Conservation (phyloP, 2,329 filamentous ascomycete genomes). For the Rhytidhysteron rufulum region DNA sequence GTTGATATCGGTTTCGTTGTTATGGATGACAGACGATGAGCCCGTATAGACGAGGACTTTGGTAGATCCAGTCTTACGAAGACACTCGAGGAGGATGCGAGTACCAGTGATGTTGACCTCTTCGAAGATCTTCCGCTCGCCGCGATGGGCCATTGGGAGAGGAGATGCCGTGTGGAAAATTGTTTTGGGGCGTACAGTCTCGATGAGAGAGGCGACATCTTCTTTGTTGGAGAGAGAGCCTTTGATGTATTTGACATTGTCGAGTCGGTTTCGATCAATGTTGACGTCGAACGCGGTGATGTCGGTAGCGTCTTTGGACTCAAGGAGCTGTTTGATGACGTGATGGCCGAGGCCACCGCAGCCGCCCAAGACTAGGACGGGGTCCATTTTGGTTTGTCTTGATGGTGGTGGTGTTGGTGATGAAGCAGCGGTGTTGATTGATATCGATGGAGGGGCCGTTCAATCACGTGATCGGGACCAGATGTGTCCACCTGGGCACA, state of each 20-base stretch:
- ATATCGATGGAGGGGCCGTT: no score
- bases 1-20: slow-evolving; percentile 10
- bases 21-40: slow-evolving; percentile 15
- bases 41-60: slow-evolving; percentile 17
- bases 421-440: no score
- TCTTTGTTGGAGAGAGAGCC: neutral
- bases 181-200: neutral
- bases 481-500: no score
- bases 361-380: slow-evolving; percentile 15
- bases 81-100: slow-evolving; percentile 6
- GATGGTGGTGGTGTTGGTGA: no score
- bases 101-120: slow-evolving; percentile 7
- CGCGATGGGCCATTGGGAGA: neutral
- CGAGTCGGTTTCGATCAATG: neutral
- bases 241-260: slow-evolving; percentile 1
- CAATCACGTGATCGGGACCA: no score
- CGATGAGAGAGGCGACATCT: neutral
- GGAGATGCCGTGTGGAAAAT: slow-evolving; percentile 5
- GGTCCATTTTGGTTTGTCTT: no score
- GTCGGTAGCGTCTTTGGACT: slow-evolving; percentile 2
- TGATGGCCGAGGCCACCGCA: slow-evolving; percentile 16
- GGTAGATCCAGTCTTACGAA: slow-evolving; percentile 4
- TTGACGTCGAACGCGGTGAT: slow-evolving; percentile 3
- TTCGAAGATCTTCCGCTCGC: neutral
- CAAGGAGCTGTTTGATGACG: slow-evolving; percentile 13